These are phyloP conservation scores for Aspergillus viridinutans DNA, from an alignment of 2,329 filamentous ascomycete species.

Conservation along the genomic window DNA sequence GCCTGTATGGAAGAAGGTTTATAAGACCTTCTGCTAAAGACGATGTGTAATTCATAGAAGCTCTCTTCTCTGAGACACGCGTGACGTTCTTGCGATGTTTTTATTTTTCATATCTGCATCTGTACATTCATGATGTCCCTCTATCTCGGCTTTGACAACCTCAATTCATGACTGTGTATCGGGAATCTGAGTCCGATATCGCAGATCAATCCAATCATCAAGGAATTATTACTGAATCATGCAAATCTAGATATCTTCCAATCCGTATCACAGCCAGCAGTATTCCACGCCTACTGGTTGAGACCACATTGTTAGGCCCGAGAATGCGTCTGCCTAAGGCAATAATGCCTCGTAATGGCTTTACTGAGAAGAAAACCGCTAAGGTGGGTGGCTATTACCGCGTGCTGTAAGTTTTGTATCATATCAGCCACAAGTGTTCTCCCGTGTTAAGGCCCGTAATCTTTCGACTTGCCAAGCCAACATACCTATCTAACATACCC, in stretches of 20 bases:
- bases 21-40: constrained; percentile 65
- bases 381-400: not conserved
- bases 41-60: not conserved
- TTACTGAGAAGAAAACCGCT: not conserved
- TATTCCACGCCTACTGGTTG: not conserved
- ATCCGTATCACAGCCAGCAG: not conserved
- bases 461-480: not conserved
- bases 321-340: not conserved
- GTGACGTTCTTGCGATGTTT: constrained; percentile 6
- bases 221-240: not conserved
- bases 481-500: not conserved
- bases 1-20: constrained; percentile 73
- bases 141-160: not conserved
- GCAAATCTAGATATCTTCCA: not conserved
- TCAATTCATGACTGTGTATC: not conserved
- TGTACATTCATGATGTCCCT: not conserved
- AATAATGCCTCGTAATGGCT: not conserved
- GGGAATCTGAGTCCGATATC: not conserved
- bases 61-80: constrained; percentile 1
- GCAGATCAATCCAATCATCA: not conserved
- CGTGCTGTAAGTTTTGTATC: not conserved
- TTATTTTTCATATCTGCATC: not conserved
- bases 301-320: no score
- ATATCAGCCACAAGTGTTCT: not conserved
- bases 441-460: not conserved